A percentile compares a stretch with the other conserved stretches of the same genome.
Conservation (phyloP, 2,329 filamentous ascomycete genomes). For the Nannizzia gypsea region DNA sequence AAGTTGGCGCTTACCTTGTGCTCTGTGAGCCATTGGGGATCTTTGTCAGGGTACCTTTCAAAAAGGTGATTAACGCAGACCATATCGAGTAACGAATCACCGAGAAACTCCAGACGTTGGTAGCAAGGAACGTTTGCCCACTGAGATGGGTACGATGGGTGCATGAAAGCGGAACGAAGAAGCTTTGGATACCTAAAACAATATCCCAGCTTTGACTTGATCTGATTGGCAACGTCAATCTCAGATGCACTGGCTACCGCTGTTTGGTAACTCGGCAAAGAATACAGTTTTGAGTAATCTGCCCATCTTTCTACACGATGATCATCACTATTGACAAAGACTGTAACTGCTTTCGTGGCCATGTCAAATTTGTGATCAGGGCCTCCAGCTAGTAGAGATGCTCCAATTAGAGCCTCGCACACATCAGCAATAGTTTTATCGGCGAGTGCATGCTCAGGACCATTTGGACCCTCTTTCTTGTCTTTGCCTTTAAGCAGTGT, state of each 20-base stretch:
- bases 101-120: conserved; percentile 83
- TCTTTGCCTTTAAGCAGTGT: conserved; percentile 62
- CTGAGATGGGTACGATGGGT: conserved; percentile 65
- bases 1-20: conserved; percentile 51
- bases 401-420: conserved; percentile 86
- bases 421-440: conserved; percentile 93
- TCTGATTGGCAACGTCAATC: conserved; percentile 51
- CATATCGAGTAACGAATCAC: conserved; percentile 80
- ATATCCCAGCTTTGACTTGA: conserved; percentile 51
- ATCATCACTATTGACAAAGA: conserved; percentile 54
- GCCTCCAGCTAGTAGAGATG: conserved; percentile 53
- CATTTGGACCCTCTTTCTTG: conserved; percentile 34
- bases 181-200: conserved; percentile 64
- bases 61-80: conserved; percentile 74
- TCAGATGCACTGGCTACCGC: conserved; percentile 53
- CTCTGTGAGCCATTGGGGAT: conserved; percentile 94
- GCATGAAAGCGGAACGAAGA: conserved; percentile 72
- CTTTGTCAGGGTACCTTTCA: conserved; percentile 59
- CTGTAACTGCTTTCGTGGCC: conserved; percentile 46
- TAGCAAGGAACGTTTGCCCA: conserved; percentile 78
- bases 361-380: conserved; percentile 42
- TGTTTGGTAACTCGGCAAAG: conserved; percentile 58
- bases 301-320: conserved; percentile 58
- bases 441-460: conserved; percentile 52
- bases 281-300: conserved; percentile 62